Evolutionary conservation across 495 filamentous ascomycete species (phyloP), one percentile per base, ranked within the genome.

Genomic region (Apodospora peruviana): DNA sequence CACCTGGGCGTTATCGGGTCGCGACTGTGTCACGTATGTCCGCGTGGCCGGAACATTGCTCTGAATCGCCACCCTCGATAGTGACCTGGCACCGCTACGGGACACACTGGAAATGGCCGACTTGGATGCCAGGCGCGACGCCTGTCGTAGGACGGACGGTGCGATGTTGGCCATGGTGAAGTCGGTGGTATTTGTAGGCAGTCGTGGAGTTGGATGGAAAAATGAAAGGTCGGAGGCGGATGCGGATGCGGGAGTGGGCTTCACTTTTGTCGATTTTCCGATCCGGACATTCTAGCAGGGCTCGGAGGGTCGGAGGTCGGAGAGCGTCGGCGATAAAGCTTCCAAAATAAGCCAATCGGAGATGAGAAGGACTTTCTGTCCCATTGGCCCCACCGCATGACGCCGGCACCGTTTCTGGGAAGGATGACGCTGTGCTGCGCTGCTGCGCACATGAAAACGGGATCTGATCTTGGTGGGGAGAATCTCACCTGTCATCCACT

Each of bases 1-100:
- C 60, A 95, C 87, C 59, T 90, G 86, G 19, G 90, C 90, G 68
- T 84, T 80, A 51, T 80, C 81, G 50, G 82, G 74, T 70, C 86
- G 88, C 55, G 87, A 83, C 66, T 88, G 83, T n/a, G 89, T 84
- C 53, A 95, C 90, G 74, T 94, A 96, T 56, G 68, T 73, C 52
- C 90, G 78, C 48, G 65, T 64, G 25, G 48, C 2, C 8, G 24
- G 5, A 20, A 19, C 27, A n/a, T 22, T 7, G 22, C 23, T 47
- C 55, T 59, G 53, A 36, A 40, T 32, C 56, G 72, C 66, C 65
- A 73, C 61, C 70, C 66, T 63, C 55, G 70, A 65, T 68, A 71
- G 55, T 47, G 54, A 53, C 50, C 62, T 61, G 54, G 65, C 62
- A 59, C 66, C 60, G 58, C 81, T 67, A 37, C 78, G 63, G 44